phyloP scores from a whole-genome alignment of 192 early-diverging fungal species.

The Borealophlyctis nickersoniae region DNA sequence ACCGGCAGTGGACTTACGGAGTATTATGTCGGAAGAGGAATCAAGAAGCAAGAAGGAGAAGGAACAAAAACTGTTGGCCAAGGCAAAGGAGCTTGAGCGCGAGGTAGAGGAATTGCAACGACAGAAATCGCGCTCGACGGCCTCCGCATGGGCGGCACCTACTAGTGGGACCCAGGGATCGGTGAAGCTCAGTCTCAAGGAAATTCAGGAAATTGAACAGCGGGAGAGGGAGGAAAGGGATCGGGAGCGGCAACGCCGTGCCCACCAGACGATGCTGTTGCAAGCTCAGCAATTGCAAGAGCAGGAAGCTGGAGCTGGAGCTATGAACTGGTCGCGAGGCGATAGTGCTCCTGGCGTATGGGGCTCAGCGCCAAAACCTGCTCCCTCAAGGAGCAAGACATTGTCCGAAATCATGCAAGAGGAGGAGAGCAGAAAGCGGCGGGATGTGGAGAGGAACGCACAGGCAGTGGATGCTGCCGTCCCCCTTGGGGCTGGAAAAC shows the following conservation, averaged over 20 bases:
- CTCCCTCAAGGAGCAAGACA: slow-evolving; percentile 26
- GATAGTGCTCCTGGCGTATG: slow-evolving; percentile 15
- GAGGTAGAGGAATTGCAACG: slow-evolving; percentile 8
- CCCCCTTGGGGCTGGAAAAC: slow-evolving; percentile 27
- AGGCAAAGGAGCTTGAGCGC: slow-evolving; percentile 4
- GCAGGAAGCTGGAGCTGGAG: slow-evolving; percentile 26
- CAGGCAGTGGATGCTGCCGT: slow-evolving; percentile 15
- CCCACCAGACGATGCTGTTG: slow-evolving; percentile 34
- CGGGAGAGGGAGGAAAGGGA: slow-evolving; percentile 27
- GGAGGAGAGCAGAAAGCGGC: slow-evolving; percentile 37
- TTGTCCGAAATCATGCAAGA: slow-evolving; percentile 53
- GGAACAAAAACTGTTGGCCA: slow-evolving; percentile 10
- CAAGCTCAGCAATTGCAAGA: slow-evolving; percentile 41
- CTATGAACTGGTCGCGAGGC: slow-evolving; percentile 17
- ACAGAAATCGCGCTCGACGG: slow-evolving; percentile 2
- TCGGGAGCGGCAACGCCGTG: slow-evolving; percentile 29
- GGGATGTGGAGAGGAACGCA: slow-evolving; percentile 28
- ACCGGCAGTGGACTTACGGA: slow-evolving; percentile 26
- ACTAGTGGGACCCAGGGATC: slow-evolving; percentile 1
- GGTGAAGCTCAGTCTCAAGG: slow-evolving; percentile 46
- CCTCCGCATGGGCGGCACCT: slow-evolving; percentile 27
- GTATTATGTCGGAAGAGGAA: slow-evolving; percentile 25
- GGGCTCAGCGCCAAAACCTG: slow-evolving; percentile 15
- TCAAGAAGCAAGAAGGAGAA: slow-evolving; percentile 24
- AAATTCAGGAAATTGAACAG: slow-evolving; percentile 51